Conservation (phyloP, 2,329 filamentous ascomycete genomes). For the Alternaria brassicicola region DNA sequence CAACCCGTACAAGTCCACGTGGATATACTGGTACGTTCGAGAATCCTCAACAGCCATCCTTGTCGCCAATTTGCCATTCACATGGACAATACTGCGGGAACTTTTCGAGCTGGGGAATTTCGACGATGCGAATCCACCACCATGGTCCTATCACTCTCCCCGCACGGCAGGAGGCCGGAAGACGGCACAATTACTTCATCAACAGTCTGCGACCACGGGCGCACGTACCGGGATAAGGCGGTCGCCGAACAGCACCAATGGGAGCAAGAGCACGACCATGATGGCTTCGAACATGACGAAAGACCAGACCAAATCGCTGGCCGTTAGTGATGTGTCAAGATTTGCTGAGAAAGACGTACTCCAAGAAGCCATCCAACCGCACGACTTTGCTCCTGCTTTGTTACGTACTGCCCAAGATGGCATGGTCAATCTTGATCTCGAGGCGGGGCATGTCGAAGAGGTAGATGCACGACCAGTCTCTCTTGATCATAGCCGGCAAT, state of each 20-base stretch:
- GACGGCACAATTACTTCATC: constrained; percentile 21
- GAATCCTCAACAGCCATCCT: constrained; percentile 44
- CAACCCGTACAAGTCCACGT: constrained; percentile 30
- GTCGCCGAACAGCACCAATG: constrained; percentile 9
- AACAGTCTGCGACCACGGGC: constrained; percentile 12
- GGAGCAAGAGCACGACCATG: constrained; percentile 22
- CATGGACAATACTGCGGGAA: constrained; percentile 59
- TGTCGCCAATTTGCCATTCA: constrained; percentile 59
- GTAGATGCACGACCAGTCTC: constrained; percentile 6
- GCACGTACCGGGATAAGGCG: constrained; percentile 13
- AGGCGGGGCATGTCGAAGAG: constrained; percentile 8
- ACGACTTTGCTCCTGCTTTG: constrained; percentile 25
- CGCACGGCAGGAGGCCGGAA: constrained; percentile 34
- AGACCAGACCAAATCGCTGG: constrained; percentile 2
- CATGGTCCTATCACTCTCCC: constrained; percentile 39
- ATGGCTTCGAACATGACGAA: constrained; percentile 16
- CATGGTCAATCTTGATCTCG: constrained; percentile 16
- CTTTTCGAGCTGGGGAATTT: constrained; percentile 52
- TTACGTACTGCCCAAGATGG: constrained; percentile 1
- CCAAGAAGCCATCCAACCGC: constrained; percentile 10
- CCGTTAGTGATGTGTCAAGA: constrained; percentile 16
- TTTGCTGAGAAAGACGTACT: constrained; percentile 18
- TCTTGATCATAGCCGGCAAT: constrained; percentile 1
- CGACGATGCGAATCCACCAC: constrained; percentile 35
- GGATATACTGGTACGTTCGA: constrained; percentile 44